phyloP scores from a whole-genome alignment of 2,329 filamentous ascomycete species.

The Aspergillus tamarii region DNA sequence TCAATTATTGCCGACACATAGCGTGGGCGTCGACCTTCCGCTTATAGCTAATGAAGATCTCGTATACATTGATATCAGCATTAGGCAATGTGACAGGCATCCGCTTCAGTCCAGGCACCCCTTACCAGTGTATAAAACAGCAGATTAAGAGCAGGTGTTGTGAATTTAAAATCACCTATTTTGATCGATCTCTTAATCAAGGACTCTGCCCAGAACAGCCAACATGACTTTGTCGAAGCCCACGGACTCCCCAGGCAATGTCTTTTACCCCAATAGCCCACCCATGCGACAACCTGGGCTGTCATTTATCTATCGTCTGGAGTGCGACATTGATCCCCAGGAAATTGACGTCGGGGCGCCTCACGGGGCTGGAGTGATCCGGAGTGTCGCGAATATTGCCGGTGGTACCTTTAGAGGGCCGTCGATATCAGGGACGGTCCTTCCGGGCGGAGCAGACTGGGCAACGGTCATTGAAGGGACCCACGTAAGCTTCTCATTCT shows the following conservation, averaged over 20 bases:
- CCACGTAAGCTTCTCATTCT: conserved; percentile 15
- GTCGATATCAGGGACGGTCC: conserved; percentile 23
- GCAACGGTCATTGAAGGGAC: conserved; percentile 28
- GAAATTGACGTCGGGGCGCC: conserved; percentile 28
- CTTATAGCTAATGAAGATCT: not conserved
- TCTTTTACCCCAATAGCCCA: conserved; percentile 24
- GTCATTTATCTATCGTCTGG: conserved; percentile 27
- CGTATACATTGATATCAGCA: not conserved
- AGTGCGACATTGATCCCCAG: conserved; percentile 27
- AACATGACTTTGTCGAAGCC: not conserved
- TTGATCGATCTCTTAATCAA: not conserved
- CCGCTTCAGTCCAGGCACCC: not conserved
- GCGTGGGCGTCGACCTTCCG: not conserved
- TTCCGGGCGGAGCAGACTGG: conserved; percentile 30
- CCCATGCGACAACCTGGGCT: conserved; percentile 28
- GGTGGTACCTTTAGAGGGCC: conserved; percentile 29
- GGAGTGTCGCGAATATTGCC: conserved; percentile 26
- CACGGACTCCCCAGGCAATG: conserved; percentile 25
- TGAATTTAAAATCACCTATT: not conserved
- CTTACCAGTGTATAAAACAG: not conserved
- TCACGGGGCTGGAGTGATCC: conserved; percentile 23
- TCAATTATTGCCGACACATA: not conserved
- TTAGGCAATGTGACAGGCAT: not conserved
- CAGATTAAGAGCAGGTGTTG: not conserved
- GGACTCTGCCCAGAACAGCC: not conserved